These are phyloP conservation scores for Tetraselmis striata DNA, from an alignment of 139 green algal species.

Conservation along the genomic window DNA sequence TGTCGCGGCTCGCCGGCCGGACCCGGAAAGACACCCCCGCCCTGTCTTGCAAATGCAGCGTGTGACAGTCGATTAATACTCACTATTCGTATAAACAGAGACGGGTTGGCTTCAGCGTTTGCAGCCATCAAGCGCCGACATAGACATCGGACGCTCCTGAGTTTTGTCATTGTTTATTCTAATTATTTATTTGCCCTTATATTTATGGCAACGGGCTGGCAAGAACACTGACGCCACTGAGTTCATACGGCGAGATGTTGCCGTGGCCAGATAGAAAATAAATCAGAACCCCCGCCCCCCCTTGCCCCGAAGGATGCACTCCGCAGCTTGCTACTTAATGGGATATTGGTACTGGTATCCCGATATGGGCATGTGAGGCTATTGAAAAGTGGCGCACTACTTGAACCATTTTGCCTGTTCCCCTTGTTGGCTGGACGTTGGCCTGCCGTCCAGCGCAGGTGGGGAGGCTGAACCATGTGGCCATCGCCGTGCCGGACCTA, in stretches of 20 bases:
- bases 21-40: neutral
- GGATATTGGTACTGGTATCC: too few relatives aligned
- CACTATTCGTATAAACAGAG: neutral
- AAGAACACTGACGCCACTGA: too few relatives aligned
- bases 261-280: too few relatives aligned
- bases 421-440: conserved; percentile 18
- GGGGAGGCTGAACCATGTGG: conserved; percentile 54
- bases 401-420: too few relatives aligned
- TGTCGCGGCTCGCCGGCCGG: neutral
- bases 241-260: too few relatives aligned
- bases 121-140: too few relatives aligned
- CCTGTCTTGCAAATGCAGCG: neutral
- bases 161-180: too few relatives aligned
- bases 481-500: conserved; percentile 53
- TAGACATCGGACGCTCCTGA: too few relatives aligned
- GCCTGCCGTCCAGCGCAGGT: conserved; percentile 11
- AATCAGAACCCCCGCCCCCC: neutral
- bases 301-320: neutral
- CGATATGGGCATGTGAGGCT: neutral
- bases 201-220: too few relatives aligned
- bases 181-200: too few relatives aligned
- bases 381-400: too few relatives aligned
- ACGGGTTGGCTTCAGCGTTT: conserved; percentile 8
- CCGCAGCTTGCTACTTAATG: neutral
- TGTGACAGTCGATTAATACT: neutral